These are phyloP conservation scores for Beauveria pseudobassiana DNA, from an alignment of 2,329 filamentous ascomycete genomes.

Conservation along the genomic window DNA sequence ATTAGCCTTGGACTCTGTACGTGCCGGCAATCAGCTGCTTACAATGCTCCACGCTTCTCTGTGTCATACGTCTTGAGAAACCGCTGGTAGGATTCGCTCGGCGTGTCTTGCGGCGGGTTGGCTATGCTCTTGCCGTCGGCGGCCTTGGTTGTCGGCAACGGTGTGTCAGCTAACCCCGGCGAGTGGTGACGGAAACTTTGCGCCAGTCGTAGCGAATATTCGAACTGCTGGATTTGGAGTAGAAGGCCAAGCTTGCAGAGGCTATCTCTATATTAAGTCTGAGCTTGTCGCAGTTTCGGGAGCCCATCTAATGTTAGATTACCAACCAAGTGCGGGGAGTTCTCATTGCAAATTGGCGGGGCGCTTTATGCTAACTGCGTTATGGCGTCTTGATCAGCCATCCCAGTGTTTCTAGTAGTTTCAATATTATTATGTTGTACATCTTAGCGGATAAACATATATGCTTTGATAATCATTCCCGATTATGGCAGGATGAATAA, in stretches of 20 bases:
- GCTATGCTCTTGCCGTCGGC: constrained; percentile 71
- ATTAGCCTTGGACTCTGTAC: background rate
- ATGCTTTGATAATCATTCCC: no score
- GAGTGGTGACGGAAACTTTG: constrained; percentile 41
- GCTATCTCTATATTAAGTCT: background rate
- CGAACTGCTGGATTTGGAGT: background rate
- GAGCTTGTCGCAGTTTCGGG: background rate
- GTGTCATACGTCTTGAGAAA: constrained; percentile 65
- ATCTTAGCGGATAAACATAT: no score
- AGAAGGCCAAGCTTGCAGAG: background rate
- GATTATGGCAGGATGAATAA: no score
- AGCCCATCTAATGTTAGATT: background rate
- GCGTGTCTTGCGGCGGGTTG: constrained; percentile 54
- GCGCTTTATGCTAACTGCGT: background rate
- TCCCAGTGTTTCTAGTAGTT: background rate
- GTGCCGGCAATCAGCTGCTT: constrained; percentile 20
- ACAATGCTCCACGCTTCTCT: constrained; percentile 64
- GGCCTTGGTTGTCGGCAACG: constrained; percentile 49
- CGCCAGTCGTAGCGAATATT: background rate
- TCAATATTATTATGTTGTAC: no score
- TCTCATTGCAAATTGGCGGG: background rate
- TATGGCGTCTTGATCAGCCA: background rate
- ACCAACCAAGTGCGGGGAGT: constrained; percentile 7
- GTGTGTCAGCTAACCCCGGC: constrained; percentile 49
- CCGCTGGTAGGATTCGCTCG: constrained; percentile 61